Evolutionary conservation across 176 grass and related monocot species (phyloP), one percentile per base, ranked within the genome.

Genomic region (Pontederia paniculata): DNA sequence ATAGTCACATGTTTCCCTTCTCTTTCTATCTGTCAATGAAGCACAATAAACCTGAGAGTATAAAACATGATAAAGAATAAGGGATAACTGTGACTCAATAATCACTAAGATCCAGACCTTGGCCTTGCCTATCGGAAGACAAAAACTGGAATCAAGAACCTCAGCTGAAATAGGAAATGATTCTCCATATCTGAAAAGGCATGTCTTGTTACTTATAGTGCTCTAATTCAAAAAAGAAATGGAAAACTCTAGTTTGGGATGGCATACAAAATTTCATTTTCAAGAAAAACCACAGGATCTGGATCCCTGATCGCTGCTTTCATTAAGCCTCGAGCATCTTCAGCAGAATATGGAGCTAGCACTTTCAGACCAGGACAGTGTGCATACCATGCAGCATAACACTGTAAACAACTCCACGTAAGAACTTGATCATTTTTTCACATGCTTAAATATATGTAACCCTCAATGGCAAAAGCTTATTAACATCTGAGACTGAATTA

Each of bases 101-200:
- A 63, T 4, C 19, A 21, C 22, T 22, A 54, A 59, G 65, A 9
- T 63, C 8, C 46, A 72, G 69, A 90, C 93, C 93, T 97, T 97
- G 70, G 86, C 93, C 78, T 97, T 97, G 43, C 93, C 93, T 62
- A 90, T 97, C 3, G 80, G 80, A 49, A 97, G 74, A 66, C 83
- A 79, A 53, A 97, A 97, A 71, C 86, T 97, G 63, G 93, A 97
- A 88, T 97, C 93, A 65, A 90, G 83, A 42, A 79, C 93, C 81
- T 88, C 93, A 73, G 77, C 86, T 73, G 86, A 90, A 73, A 97
- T 58, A 73, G 86, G 93, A 65, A 90, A 90, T 31, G 80, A 87
- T 60, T 97, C 83, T 74, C 83, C 93, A 64, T 97, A 97, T 62
- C 91, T 97, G 56, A 19, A 80, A 88, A 60, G 69, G 73, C 15